A percentile compares a stretch with the other conserved stretches of the same genome.
Evolutionary conservation across 1,284 basidiomycete genomes (phyloP).

Genomic region (Rhodotorula sp.): DNA sequence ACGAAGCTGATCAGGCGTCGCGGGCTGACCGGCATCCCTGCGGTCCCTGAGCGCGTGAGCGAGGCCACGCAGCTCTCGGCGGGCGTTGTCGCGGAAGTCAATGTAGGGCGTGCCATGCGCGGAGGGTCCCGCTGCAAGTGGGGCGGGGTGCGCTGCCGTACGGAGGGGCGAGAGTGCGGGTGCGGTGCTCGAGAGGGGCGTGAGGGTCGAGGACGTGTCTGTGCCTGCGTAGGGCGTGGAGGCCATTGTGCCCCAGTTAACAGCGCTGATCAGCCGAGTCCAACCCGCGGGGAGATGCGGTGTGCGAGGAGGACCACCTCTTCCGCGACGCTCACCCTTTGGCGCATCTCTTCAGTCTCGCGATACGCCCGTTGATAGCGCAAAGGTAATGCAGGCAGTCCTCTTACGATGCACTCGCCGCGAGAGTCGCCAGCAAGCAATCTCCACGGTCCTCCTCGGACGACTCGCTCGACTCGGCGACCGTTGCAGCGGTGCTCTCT

Average conservation of each 20-base stretch:
- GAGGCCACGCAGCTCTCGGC: not conserved
- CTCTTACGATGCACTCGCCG: too few species aligned
- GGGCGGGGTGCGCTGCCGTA: not conserved
- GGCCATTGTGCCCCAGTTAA: not conserved
- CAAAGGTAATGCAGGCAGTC: too few species aligned
- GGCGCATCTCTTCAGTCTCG: too few species aligned
- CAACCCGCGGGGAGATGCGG: too few species aligned
- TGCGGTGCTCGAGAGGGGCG: not conserved
- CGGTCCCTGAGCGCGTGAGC: not conserved
- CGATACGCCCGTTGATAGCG: too few species aligned
- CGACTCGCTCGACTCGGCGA: too few species aligned
- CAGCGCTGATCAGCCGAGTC: too few species aligned
- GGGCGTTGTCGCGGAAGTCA: not conserved
- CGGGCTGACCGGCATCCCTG: not conserved
- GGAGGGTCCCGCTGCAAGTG: not conserved
- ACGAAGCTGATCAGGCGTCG: not conserved
- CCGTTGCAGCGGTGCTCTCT: too few species aligned
- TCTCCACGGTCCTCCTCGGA: too few species aligned
- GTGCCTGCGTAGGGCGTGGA: not conserved
- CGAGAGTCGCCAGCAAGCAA: too few species aligned
- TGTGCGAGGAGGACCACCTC: too few species aligned
- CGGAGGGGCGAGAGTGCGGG: not conserved
- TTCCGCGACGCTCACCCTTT: too few species aligned
- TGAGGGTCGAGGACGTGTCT: slow-evolving; percentile 1
- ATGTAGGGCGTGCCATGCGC: not conserved